Percentiles rank a stretch among this genome's conserved stretches.
Conservation (phyloP, 2,329 filamentous ascomycete genomes). For the Monosporascus sp. region DNA sequence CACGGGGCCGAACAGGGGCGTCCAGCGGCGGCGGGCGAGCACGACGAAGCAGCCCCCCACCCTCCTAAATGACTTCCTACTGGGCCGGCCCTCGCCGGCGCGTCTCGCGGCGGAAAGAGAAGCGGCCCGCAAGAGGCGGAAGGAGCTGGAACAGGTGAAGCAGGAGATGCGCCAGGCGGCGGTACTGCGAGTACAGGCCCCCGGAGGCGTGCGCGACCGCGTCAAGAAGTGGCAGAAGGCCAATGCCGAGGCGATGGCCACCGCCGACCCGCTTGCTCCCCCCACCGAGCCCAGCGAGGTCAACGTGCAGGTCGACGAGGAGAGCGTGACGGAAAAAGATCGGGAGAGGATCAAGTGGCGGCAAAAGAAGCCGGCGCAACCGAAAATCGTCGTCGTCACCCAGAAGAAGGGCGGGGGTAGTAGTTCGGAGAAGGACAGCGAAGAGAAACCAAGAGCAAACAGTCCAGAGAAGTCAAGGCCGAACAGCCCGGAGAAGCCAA, state of each 20-base stretch:
- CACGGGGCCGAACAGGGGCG: conserved; percentile 11
- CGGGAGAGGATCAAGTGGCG: conserved; percentile 52
- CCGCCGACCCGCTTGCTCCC: conserved; percentile 45
- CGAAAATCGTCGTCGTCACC: conserved; percentile 26
- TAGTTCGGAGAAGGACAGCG: conserved; percentile 25
- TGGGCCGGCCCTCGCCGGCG: conserved; percentile 39
- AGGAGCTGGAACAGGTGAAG: conserved; percentile 57
- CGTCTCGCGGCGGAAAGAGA: conserved; percentile 44
- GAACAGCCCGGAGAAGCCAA: conserved; percentile 27
- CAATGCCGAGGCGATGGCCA: conserved; percentile 60
- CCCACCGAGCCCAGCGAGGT: conserved; percentile 58
- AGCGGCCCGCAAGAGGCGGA: conserved; percentile 42
- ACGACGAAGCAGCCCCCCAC: conserved; percentile 23
- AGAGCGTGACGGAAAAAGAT: conserved; percentile 58
- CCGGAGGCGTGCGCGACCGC: conserved; percentile 67
- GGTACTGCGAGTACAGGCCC: conserved; percentile 56
- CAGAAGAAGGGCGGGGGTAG: conserved; percentile 22
- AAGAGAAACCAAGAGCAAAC: neutral
- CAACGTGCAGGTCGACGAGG: conserved; percentile 53
- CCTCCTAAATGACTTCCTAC: conserved; percentile 25
- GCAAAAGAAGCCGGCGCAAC: conserved; percentile 36
- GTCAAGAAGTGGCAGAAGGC: conserved; percentile 82
- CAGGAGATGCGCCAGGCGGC: conserved; percentile 54
- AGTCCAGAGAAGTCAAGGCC: too few species aligned
- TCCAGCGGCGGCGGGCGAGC: conserved; percentile 22